phyloP scores from a whole-genome alignment of 73 alveolate genomes.

The Tetrahymena malaccensis region DNA sequence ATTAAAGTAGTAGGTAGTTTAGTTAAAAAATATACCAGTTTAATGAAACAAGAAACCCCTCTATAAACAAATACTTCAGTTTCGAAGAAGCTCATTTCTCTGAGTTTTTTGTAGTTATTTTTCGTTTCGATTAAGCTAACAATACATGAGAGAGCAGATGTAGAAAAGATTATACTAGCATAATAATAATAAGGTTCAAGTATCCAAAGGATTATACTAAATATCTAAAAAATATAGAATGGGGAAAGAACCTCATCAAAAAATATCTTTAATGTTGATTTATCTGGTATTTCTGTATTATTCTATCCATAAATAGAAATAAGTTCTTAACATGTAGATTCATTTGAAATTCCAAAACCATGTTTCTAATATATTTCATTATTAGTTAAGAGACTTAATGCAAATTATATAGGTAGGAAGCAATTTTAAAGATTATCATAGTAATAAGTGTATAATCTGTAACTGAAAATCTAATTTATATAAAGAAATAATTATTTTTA shows the following conservation, averaged over 20 bases:
- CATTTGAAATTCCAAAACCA: not conserved
- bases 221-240: not conserved
- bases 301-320: not conserved
- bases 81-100: not conserved
- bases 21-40: not conserved
- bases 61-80: not conserved
- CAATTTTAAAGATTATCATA: not conserved
- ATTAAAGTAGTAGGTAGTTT: too few relatives aligned
- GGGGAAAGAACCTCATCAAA: not conserved
- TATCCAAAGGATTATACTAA: not conserved
- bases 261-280: not conserved
- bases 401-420: not conserved
- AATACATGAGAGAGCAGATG: not conserved
- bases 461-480: too few relatives aligned
- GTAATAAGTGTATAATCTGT: not conserved
- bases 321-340: not conserved
- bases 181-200: not conserved
- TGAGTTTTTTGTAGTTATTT: not conserved
- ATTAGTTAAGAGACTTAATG: not conserved
- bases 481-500: too few relatives aligned
- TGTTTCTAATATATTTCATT: too few relatives aligned
- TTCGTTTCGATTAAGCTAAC: not conserved
- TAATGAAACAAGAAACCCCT: not conserved
- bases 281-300: not conserved
- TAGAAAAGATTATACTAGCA: not conserved